Evolutionary conservation across 2,329 filamentous ascomycete genomes (phyloP).

Genomic region (Phaeosphaeriaceae sp.): DNA sequence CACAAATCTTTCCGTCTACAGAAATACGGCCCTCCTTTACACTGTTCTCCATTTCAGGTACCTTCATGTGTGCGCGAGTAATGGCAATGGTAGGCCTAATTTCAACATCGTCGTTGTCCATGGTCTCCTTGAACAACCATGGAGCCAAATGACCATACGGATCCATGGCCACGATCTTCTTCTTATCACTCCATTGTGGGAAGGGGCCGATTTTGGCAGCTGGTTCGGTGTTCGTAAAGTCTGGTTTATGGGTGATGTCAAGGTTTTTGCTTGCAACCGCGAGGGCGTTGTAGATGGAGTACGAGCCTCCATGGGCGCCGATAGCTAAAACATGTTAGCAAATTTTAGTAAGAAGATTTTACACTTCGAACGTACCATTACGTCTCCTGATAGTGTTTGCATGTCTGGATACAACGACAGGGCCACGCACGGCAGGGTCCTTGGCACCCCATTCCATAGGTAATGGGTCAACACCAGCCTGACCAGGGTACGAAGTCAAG

Average conservation of each 20-base stretch:
- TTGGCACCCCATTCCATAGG: slow-evolving; percentile 84
- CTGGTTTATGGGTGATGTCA: slow-evolving; percentile 77
- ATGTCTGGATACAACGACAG: slow-evolving; percentile 83
- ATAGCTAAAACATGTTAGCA: slow-evolving; percentile 56
- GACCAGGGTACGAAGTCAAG: slow-evolving; percentile 86
- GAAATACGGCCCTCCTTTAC: slow-evolving; percentile 77
- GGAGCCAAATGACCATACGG: slow-evolving; percentile 87
- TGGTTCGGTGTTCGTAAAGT: slow-evolving; percentile 87
- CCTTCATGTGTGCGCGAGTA: slow-evolving; percentile 91
- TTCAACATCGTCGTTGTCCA: slow-evolving; percentile 80
- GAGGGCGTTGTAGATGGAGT: slow-evolving; percentile 93
- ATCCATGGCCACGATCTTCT: slow-evolving; percentile 98
- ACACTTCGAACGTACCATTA: slow-evolving; percentile 66
- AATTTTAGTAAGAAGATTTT: background rate
- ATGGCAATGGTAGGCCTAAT: slow-evolving; percentile 90
- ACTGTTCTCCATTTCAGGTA: slow-evolving; percentile 92
- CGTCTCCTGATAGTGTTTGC: slow-evolving; percentile 77
- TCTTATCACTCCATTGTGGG: slow-evolving; percentile 83
- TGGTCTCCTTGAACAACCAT: slow-evolving; percentile 80
- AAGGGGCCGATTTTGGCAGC: slow-evolving; percentile 89
- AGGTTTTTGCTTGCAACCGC: slow-evolving; percentile 92
- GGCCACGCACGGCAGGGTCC: slow-evolving; percentile 77
- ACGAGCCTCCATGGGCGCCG: slow-evolving; percentile 83
- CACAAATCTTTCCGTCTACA: slow-evolving; percentile 85
- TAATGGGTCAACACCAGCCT: slow-evolving; percentile 92